Base-by-base conservation (phyloP, 306 rosid genomes). In the Pueraria montana region DNA sequence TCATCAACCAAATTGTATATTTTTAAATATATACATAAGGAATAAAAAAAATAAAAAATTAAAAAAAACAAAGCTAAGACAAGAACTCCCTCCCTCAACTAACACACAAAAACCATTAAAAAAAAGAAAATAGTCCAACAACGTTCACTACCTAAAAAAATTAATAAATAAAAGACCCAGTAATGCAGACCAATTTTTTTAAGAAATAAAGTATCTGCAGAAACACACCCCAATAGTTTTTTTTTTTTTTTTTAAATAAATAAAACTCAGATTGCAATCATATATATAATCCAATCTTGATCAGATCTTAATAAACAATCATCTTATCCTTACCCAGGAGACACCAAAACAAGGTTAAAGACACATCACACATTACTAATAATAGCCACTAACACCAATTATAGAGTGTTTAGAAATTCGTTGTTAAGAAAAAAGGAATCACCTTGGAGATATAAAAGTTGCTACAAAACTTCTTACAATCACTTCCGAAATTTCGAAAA, bases 201-300 rank as follows among this genome's bases (percentile, higher is more conserved):
- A 18, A 42, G 64, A 36, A 11, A 78, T 40, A 55, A 80, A 32
- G 58, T 66, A 86, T 87, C 88, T 81, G 84, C 83, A 81, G 82
- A 88, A 52, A 48, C 84, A 82, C 71, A 81, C 74, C 52, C 59
- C 79, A 49, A 27, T 43, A 76, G 21, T 40, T 30, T 34, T 10
- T 40, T 65, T 26, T 18, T n/a, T n/a, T n/a, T n/a, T 34, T 40
- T 65, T 26, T 18, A 36, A 63, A 50, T 10, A 74, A 63, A 63
- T 1, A 74, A 80, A 80, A 82, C 67, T 69, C 74, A 90, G 85
- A 80, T 85, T 88, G 77, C 86, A 84, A 84, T 81, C 88, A 88
- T 79, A 77, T 67, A 81, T 38, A 42, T 9, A 67, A 10, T 67
- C 79, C 85, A 55, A 63, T 36, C 86, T 32, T 82, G 84, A 78